Evolutionary conservation across 1,284 basidiomycete genomes (phyloP).

Genomic region (Rhodotorula sp.): DNA sequence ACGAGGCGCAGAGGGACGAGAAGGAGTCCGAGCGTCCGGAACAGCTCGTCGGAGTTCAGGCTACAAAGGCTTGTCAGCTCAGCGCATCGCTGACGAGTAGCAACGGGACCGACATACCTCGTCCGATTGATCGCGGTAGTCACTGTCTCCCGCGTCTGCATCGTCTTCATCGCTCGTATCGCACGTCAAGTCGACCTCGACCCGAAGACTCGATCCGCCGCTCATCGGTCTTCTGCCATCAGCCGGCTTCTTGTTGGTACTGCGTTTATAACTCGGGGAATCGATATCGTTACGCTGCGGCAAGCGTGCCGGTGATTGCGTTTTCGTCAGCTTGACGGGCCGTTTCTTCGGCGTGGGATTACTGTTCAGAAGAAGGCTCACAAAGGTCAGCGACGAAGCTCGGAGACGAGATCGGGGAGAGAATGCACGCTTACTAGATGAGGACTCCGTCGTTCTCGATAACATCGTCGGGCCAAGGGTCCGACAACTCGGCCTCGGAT

Average conservation of each 20-base stretch:
- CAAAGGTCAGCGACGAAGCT: neutral
- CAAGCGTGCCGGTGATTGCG: neutral
- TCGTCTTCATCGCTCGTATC: constrained; percentile 16
- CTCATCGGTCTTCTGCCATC: neutral
- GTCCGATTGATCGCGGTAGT: neutral
- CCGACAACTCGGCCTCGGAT: no score
- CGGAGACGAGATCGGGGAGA: neutral
- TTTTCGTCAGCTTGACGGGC: constrained; percentile 4
- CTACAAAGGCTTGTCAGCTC: neutral
- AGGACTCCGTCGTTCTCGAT: constrained; percentile 24
- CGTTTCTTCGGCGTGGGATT: constrained; percentile 35
- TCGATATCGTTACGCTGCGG: neutral
- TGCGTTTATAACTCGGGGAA: neutral
- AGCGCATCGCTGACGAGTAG: no score
- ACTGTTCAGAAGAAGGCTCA: neutral
- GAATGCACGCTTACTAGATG: constrained; percentile 14
- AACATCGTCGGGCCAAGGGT: constrained; percentile 14
- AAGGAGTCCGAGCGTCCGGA: neutral
- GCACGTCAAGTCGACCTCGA: constrained; percentile 26
- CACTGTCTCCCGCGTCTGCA: neutral
- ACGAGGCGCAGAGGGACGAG: neutral
- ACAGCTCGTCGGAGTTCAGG: no score
- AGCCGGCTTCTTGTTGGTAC: no score
- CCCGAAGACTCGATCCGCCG: neutral
- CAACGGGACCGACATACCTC: neutral